These are phyloP conservation scores for Fusarium lateritium DNA, from an alignment of 2,329 filamentous ascomycete species.

Conservation along the genomic window DNA sequence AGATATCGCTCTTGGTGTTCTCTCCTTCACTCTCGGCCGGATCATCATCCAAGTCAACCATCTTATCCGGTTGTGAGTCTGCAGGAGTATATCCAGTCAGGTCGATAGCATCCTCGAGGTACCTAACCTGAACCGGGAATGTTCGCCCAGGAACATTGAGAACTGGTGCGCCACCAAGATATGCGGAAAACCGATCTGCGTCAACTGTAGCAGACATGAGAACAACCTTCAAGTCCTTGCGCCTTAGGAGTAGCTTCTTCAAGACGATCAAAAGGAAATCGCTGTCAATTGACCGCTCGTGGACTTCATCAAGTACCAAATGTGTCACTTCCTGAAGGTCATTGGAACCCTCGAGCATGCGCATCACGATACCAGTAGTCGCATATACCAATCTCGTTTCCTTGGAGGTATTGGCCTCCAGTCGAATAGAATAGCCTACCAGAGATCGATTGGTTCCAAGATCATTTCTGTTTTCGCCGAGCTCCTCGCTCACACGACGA, in stretches of 20 bases:
- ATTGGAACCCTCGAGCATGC: conserved; percentile 93
- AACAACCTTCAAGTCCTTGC: conserved; percentile 90
- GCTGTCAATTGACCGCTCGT: conserved; percentile 95
- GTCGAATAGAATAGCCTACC: conserved; percentile 92
- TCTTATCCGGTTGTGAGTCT: conserved; percentile 62
- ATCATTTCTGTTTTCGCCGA: conserved; percentile 87
- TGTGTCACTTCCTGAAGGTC: conserved; percentile 93
- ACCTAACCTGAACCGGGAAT: conserved; percentile 90
- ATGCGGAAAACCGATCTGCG: conserved; percentile 89
- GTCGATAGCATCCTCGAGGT: conserved; percentile 93
- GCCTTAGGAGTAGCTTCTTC: conserved; percentile 81
- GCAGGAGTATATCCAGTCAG: conserved; percentile 79
- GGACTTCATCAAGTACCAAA: conserved; percentile 96
- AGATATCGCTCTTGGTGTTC: conserved; percentile 69
- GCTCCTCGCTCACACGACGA: conserved; percentile 91
- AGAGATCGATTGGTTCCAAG: conserved; percentile 87
- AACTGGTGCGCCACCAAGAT: conserved; percentile 87
- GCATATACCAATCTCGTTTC: conserved; percentile 92
- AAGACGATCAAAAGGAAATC: conserved; percentile 96
- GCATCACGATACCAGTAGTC: conserved; percentile 93
- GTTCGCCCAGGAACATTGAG: conserved; percentile 93
- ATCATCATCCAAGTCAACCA: conserved; percentile 76
- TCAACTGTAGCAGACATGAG: conserved; percentile 99
- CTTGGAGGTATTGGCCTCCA: conserved; percentile 88
- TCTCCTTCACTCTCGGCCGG: conserved; percentile 65